A percentile compares a stretch with the other conserved stretches of the same genome.
Evolutionary conservation across 176 grass and related monocot genomes (phyloP).

Genomic region (Pontederia crassipes): DNA sequence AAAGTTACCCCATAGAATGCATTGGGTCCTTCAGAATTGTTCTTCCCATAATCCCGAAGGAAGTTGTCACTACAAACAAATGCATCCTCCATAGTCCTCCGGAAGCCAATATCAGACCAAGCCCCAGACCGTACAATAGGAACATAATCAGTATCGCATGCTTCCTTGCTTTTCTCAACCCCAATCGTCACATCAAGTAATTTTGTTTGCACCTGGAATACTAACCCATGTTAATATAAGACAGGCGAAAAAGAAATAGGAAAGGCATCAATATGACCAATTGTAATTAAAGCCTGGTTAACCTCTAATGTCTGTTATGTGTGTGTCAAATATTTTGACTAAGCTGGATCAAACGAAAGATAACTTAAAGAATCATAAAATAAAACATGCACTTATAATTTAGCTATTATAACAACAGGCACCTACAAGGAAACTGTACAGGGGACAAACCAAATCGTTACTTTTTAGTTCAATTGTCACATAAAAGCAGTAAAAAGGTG

Average conservation of each 20-base stretch:
- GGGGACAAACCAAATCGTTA: no score
- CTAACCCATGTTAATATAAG: neutral
- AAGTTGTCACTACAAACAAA: slow-evolving; percentile 69
- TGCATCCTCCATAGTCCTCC: slow-evolving; percentile 70
- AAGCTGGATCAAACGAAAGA: no score
- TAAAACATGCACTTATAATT: no score
- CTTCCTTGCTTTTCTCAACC: slow-evolving; percentile 40
- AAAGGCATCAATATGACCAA: neutral
- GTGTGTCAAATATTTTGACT: no score
- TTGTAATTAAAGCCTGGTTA: neutral
- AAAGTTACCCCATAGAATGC: slow-evolving; percentile 83
- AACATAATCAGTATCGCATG: slow-evolving; percentile 28
- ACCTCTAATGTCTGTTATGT: no score
- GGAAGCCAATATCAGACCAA: slow-evolving; percentile 64
- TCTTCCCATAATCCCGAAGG: slow-evolving; percentile 44
- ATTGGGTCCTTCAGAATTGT: slow-evolving; percentile 41
- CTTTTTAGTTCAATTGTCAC: no score
- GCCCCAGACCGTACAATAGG: slow-evolving; percentile 62
- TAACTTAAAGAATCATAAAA: no score
- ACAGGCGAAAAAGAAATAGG: neutral
- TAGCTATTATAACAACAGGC: no score
- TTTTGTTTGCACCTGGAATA: slow-evolving; percentile 40
- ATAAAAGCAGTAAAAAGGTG: no score
- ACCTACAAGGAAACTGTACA: no score
- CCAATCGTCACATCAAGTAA: slow-evolving; percentile 17